Evolutionary conservation across 768 basidiomycete genomes (phyloP).

Genomic region (Ephemerocybe angulata): DNA sequence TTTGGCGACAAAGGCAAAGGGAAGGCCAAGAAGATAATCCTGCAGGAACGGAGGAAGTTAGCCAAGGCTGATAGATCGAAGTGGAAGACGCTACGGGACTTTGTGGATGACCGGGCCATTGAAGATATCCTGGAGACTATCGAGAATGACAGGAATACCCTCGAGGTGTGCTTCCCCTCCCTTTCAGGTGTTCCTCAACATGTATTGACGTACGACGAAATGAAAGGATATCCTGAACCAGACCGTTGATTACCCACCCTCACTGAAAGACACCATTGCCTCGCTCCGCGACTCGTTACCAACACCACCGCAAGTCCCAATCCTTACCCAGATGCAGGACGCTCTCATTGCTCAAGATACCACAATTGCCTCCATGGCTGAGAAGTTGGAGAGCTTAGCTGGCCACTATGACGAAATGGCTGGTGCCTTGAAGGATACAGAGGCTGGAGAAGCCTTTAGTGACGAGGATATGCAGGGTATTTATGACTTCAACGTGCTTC

Average conservation of each 20-base stretch:
- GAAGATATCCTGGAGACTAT: constrained; percentile 73
- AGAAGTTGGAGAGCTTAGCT: constrained; percentile 65
- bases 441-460: constrained; percentile 61
- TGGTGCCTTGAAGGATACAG: constrained; percentile 58
- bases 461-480: constrained; percentile 70
- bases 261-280: constrained; percentile 50
- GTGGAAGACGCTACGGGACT: constrained; percentile 84
- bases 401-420: constrained; percentile 79
- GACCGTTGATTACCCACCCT: constrained; percentile 68
- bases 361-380: constrained; percentile 64
- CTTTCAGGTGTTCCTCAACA: not conserved
- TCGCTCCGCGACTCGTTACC: constrained; percentile 56
- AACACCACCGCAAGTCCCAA: constrained; percentile 9
- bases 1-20: constrained; percentile 10
- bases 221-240: constrained; percentile 55
- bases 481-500: constrained; percentile 6
- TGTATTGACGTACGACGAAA: not conserved
- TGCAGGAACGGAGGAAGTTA: constrained; percentile 7
- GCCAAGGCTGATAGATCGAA: constrained; percentile 45
- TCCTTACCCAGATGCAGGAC: constrained; percentile 40
- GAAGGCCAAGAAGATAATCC: constrained; percentile 14
- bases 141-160: constrained; percentile 60
- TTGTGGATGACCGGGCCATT: constrained; percentile 79
- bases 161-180: constrained; percentile 53
- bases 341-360: constrained; percentile 54